phyloP scores from a whole-genome alignment of 495 filamentous ascomycete species.

The Neurospora sp. region DNA sequence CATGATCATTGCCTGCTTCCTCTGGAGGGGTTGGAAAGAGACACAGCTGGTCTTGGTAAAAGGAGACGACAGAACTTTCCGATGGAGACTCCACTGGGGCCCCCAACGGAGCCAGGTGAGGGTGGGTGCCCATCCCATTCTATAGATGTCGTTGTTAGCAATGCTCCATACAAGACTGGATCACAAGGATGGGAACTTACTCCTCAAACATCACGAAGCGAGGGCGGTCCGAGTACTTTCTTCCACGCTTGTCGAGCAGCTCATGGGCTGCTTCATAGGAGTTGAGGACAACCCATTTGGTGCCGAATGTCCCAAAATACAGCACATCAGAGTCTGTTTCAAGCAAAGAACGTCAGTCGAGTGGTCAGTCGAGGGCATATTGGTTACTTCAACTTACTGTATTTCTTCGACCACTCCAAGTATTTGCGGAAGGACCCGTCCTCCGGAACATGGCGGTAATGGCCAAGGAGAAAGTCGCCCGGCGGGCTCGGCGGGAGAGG shows the following conservation, averaged over 20 bases:
- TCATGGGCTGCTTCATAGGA: slow-evolving; percentile 29
- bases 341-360: background rate
- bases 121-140: slow-evolving; percentile 37
- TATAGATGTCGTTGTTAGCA: background rate
- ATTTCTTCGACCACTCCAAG: slow-evolving; percentile 29
- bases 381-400: slow-evolving; percentile 17
- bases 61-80: slow-evolving; percentile 30
- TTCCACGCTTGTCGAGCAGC: slow-evolving; percentile 34
- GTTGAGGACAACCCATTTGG: slow-evolving; percentile 33
- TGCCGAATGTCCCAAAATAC: slow-evolving; percentile 33
- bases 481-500: slow-evolving; percentile 31
- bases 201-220: slow-evolving; percentile 41
- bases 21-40: slow-evolving; percentile 23
- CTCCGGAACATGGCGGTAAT: slow-evolving; percentile 28
- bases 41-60: slow-evolving; percentile 27
- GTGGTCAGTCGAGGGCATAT: background rate
- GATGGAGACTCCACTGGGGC: slow-evolving; percentile 35
- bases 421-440: slow-evolving; percentile 33
- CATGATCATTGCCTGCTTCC: slow-evolving; percentile 23
- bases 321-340: slow-evolving; percentile 24
- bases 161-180: background rate
- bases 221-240: slow-evolving; percentile 35
- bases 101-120: slow-evolving; percentile 41
- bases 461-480: slow-evolving; percentile 31
- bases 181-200: slow-evolving; percentile 4